These are phyloP conservation scores for Pseudomassariella vexata DNA, from an alignment of 2,329 filamentous ascomycete species.

Conservation along the genomic window DNA sequence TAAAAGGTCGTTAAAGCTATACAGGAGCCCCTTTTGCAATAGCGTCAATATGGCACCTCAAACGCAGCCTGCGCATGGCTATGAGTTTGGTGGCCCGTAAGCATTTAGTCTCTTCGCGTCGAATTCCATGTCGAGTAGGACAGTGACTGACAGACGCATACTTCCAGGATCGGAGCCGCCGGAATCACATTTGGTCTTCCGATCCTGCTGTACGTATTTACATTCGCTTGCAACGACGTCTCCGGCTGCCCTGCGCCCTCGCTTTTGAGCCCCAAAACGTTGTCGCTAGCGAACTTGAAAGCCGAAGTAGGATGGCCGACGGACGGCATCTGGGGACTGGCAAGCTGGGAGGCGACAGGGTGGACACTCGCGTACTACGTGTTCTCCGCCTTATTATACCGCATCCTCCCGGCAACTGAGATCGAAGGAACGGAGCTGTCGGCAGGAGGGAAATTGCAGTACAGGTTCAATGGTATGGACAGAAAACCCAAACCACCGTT, in stretches of 20 bases:
- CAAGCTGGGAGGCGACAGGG: conserved; percentile 62
- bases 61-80: conserved; percentile 20
- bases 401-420: conserved; percentile 69
- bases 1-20: no score
- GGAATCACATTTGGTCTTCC: conserved; percentile 77
- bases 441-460: conserved; percentile 70
- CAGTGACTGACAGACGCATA: not conserved
- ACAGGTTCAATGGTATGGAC: conserved; percentile 78
- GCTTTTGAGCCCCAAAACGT: conserved; percentile 63
- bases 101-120: no score
- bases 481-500: no score
- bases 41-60: no score
- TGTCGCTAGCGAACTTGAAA: conserved; percentile 70
- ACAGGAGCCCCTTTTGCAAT: no score
- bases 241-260: conserved; percentile 86
- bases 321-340: conserved; percentile 63
- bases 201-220: conserved; percentile 68
- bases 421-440: conserved; percentile 64
- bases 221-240: conserved; percentile 87
- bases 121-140: not conserved
- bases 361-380: conserved; percentile 74
- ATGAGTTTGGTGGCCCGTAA: conserved; percentile 44
- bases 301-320: conserved; percentile 75
- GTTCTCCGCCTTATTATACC: conserved; percentile 68
- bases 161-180: conserved; percentile 64